Percentiles rank a stretch among this genome's conserved stretches.
Evolutionary conservation across 805 yeast species (phyloP).

Genomic region (Zygosaccharomyces bailii): DNA sequence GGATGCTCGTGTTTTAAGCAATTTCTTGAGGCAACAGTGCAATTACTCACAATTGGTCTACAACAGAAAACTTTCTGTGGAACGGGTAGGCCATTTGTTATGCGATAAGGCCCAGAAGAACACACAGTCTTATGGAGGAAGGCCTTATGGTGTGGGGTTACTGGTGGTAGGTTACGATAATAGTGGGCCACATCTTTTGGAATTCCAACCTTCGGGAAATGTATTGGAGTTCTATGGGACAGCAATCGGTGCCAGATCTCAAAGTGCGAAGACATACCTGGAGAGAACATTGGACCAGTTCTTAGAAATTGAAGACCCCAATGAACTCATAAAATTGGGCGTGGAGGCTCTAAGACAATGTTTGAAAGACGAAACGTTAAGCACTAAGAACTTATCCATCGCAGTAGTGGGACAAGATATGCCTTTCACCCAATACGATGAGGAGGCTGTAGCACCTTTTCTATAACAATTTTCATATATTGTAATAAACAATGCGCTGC

Average conservation of each 20-base stretch:
- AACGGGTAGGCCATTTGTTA: conserved; percentile 76
- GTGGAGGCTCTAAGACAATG: conserved; percentile 92
- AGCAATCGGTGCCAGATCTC: conserved; percentile 98
- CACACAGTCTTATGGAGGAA: conserved; percentile 91
- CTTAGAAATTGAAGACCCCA: conserved; percentile 53
- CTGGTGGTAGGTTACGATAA: conserved; percentile 88
- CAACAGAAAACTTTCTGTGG: conserved; percentile 79
- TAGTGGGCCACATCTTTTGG: conserved; percentile 89
- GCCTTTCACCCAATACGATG: conserved; percentile 76
- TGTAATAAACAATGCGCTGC: conserved; percentile 7
- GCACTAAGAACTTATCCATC: conserved; percentile 77
- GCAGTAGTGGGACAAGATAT: conserved; percentile 86
- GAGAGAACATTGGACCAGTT: conserved; percentile 80
- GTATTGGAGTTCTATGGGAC: conserved; percentile 88
- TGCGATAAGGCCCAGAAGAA: conserved; percentile 97
- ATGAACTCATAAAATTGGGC: conserved; percentile 79
- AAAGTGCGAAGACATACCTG: conserved; percentile 93
- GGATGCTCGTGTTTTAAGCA: conserved; percentile 91
- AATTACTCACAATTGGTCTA: conserved; percentile 81
- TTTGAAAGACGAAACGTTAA: conserved; percentile 89
- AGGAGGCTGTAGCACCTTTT: conserved; percentile 61
- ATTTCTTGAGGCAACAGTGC: conserved; percentile 85
- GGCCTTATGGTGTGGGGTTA: conserved; percentile 98
- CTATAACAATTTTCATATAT: conserved; percentile 20
- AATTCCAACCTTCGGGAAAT: conserved; percentile 94